Base-by-base conservation (phyloP, 305 asterid species). In the Fraxinus floribunda region DNA sequence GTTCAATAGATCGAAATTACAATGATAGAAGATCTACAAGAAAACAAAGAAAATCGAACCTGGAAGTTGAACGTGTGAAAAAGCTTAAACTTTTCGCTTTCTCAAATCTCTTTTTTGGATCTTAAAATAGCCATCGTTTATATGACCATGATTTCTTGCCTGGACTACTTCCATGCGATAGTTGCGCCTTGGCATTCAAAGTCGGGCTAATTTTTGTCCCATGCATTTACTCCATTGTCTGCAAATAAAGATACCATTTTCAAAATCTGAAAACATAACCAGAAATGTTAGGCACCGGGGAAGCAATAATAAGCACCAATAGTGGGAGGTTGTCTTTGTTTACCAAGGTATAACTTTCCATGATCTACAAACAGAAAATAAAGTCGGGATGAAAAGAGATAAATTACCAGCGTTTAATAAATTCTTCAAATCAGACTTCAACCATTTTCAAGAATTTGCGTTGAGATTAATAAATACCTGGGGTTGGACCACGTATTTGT, bases 151-250 rank as follows among this genome's bases (percentile, higher is more conserved):
- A 57, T 82, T 87, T 87, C 83, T 84, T 81, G 22, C 89, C 90
- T 20, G 89, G 83, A 76, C 81, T 83, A 80, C 83, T 86, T 52
- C 81, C 88, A 84, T 83, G 87, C 3, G 89, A 79, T 74, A 85
- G 84, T 75, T 87, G 87, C 39, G 84, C 84, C 88, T 86, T 88
- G 64, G 88, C 83, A 64, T 84, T 91, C 83, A 95, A 86, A 70
- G 91, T 89, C 75, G 87, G 89, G 22, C 87, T 92, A 85, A 96
- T 64, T 86, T 86, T 90, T 89, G 13, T 96, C 98, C 98, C 98
- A 95, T 26, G 84, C 77, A 82, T 85, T 76, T 39, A 16, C 89
- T 71, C 73, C 87, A 41, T 80, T 86, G 82, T 85, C 98, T 90
- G 79, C 75, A 70, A 75, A 32, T 15, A 80, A 82, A 13, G 36